Evolutionary conservation across 495 filamentous ascomycete genomes (phyloP), one percentile per base, ranked within the genome.

Genomic region (Tuber aestivum): DNA sequence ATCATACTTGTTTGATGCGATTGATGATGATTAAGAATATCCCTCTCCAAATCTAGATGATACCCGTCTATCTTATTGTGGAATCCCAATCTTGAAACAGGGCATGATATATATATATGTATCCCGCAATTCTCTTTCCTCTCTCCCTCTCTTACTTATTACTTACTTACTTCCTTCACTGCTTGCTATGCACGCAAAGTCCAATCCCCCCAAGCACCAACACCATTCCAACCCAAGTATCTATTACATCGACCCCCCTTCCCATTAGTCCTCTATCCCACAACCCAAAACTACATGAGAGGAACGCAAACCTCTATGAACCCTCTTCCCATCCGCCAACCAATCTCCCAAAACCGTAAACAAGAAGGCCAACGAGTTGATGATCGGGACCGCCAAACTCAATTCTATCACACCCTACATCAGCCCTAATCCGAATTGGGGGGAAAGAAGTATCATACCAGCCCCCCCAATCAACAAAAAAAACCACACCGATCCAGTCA

Each of bases 401-500:
- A 97, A 80, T 84, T 99, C 95, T 94, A 74, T 18, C 61, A 18
- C 4, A 27, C n/a, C 65, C 37, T 18, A 65, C 70, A 48, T 72
- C 20, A 77, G 65, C 45, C 42, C 40, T 16, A 65, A 65, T 41
- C 23, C 45, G 45, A n/a, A 41, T 38, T 44, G 42, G 48, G 72
- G 80, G 50, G 21, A 7, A 48, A 48, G n/a, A 32, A 27, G n/a
- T 73, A 74, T 89, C 90, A 77, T 84, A 95, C 94, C 93, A 79
- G 94, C 93, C 84, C 94, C 88, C 73, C 95, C 95, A 86, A 99
- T 93, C 77, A 99, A 85, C 79, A 97, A 83, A 82, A 99, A 99
- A 81, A 99, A 99, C 95, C 95, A 99, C 77, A 99, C 87, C 81
- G 93, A 97, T 75, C 95, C 95, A 45, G 95, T 97, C 79, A 97